These are phyloP conservation scores for Gynandropsis gynandra DNA, from an alignment of 345 rosid genomes.

Conservation along the genomic window DNA sequence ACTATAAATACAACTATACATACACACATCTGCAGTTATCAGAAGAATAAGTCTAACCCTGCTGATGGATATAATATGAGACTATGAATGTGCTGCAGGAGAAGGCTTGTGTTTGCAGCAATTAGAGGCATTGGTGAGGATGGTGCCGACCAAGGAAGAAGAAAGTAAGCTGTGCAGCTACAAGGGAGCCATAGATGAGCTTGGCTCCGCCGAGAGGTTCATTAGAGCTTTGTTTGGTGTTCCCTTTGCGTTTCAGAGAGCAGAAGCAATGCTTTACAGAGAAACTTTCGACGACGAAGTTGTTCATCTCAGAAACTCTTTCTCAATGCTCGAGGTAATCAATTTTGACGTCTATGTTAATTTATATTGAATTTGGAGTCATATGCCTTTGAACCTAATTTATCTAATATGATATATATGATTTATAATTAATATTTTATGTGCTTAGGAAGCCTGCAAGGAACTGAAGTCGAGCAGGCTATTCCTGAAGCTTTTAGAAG, in stretches of 20 bases:
- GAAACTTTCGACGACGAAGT: constrained; percentile 92
- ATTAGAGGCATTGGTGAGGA: constrained; percentile 81
- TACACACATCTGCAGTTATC: no score
- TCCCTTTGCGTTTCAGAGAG: constrained; percentile 65
- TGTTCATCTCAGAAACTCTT: constrained; percentile 77
- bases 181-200: constrained; percentile 65
- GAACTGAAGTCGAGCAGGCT: constrained; percentile 89
- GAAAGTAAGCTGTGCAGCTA: constrained; percentile 58
- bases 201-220: constrained; percentile 80
- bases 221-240: constrained; percentile 47
- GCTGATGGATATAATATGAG: not conserved
- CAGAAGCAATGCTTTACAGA: constrained; percentile 84
- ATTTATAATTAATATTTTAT: no score
- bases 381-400: no score
- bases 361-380: no score
- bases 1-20: no score
- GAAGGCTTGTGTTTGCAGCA: constrained; percentile 66
- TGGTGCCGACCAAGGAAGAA: constrained; percentile 95
- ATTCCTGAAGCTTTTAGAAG: constrained; percentile 81
- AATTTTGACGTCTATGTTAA: not conserved
- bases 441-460: constrained; percentile 89
- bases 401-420: no score
- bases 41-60: not conserved
- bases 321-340: constrained; percentile 48
- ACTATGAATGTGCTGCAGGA: constrained; percentile 36